Percentiles rank a stretch among this genome's conserved stretches.
phyloP scores from a whole-genome alignment of 192 early-diverging fungal genomes.

The Entomortierella chlamydospora region DNA sequence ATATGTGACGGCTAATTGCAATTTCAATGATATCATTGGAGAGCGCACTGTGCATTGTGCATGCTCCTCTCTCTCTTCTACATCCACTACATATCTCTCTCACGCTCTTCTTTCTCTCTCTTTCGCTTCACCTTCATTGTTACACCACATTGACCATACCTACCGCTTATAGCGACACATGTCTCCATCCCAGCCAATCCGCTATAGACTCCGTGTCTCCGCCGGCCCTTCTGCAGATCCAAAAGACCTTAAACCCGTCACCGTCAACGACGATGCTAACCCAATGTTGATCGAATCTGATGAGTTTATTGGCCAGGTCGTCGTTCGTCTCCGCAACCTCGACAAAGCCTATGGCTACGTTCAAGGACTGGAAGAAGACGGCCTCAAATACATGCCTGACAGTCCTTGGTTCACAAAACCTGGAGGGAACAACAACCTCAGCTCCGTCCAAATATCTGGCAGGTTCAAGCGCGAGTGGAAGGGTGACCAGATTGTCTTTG shows the following conservation, averaged over 20 bases:
- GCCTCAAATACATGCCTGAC: constrained; percentile 22
- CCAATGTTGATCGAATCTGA: constrained; percentile 73
- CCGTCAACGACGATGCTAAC: constrained; percentile 73
- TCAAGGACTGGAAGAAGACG: constrained; percentile 30
- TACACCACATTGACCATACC: background rate
- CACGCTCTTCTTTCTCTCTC: background rate
- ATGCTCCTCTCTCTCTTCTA: background rate
- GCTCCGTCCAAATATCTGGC: constrained; percentile 78
- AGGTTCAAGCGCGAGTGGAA: constrained; percentile 77
- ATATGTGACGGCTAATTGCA: no score
- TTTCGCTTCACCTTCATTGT: no score
- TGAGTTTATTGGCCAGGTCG: constrained; percentile 71
- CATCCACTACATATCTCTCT: no score
- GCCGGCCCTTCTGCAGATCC: constrained; percentile 54
- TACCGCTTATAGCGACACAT: no score
- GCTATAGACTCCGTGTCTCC: constrained; percentile 49
- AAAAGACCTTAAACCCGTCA: constrained; percentile 38
- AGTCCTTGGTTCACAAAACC: constrained; percentile 65
- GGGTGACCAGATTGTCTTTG: constrained; percentile 80
- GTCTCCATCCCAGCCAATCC: background rate
- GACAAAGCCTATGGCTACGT: constrained; percentile 61
- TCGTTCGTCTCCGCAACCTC: constrained; percentile 78
- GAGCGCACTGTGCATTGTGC: background rate
- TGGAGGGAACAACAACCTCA: constrained; percentile 67
- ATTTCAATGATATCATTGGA: no score